A percentile compares a stretch with the other conserved stretches of the same genome.
phyloP scores from a whole-genome alignment of 768 basidiomycete genomes.

The Agrocybe pediades region DNA sequence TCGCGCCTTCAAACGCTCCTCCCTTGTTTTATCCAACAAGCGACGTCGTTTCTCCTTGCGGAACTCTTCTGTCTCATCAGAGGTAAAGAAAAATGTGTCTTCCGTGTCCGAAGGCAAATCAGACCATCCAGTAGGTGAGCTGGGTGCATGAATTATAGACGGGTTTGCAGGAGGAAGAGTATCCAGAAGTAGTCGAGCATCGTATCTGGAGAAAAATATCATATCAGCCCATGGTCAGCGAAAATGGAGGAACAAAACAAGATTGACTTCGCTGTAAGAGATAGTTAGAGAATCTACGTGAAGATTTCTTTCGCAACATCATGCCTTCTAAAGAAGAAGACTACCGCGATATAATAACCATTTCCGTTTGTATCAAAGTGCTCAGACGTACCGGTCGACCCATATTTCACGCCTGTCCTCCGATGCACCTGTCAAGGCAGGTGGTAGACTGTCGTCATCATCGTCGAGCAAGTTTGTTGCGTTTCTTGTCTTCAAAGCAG shows the following conservation, averaged over 20 bases:
- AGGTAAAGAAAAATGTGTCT: constrained; percentile 80
- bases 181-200: constrained; percentile 75
- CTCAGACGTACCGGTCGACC: constrained; percentile 79
- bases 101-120: constrained; percentile 85
- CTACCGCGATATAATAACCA: background rate
- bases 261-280: constrained; percentile 24
- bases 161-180: constrained; percentile 29
- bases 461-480: constrained; percentile 12
- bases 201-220: constrained; percentile 55
- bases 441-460: background rate
- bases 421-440: background rate
- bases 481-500: background rate
- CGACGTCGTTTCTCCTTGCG: constrained; percentile 67
- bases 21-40: constrained; percentile 57
- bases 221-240: constrained; percentile 19
- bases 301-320: background rate
- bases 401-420: constrained; percentile 48
- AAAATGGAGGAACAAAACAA: constrained; percentile 14
- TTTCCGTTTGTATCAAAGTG: background rate
- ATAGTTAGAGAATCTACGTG: constrained; percentile 1
- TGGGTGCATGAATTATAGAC: constrained; percentile 17
- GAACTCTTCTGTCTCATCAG: constrained; percentile 66
- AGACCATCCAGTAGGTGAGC: constrained; percentile 72
- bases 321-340: background rate
- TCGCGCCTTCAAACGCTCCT: constrained; percentile 67